phyloP scores from a whole-genome alignment of 2,329 filamentous ascomycete genomes.

The Boeremia exigua region DNA sequence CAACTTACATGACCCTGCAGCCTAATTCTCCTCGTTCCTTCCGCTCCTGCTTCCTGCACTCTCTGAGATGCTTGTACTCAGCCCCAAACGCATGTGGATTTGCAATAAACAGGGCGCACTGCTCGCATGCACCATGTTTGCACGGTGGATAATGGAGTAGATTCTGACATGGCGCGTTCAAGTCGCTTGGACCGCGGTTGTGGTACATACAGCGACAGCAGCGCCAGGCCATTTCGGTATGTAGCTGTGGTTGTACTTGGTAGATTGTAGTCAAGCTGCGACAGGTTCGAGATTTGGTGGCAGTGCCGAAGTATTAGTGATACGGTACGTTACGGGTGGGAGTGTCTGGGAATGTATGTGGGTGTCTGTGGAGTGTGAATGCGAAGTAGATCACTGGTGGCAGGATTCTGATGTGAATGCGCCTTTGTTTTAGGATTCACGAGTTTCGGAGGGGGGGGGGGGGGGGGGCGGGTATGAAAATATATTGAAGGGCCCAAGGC shows the following conservation, averaged over 20 bases:
- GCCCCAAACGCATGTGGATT: background rate
- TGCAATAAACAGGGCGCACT: background rate
- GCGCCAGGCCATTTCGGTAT: slow-evolving; percentile 7
- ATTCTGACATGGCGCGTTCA: slow-evolving; percentile 5
- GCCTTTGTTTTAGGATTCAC: too few relatives aligned
- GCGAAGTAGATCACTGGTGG: too few relatives aligned
- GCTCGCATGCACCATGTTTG: background rate
- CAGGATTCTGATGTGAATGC: too few relatives aligned
- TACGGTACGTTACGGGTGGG: background rate
- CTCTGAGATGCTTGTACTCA: background rate
- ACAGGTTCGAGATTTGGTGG: background rate
- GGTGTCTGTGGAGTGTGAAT: background rate
- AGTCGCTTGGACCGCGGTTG: slow-evolving; percentile 2
- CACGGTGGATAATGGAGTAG: background rate
- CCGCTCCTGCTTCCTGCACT: background rate
- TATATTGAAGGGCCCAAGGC: too few relatives aligned
- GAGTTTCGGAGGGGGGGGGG: too few relatives aligned
- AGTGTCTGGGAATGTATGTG: background rate
- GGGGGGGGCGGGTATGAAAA: too few relatives aligned
- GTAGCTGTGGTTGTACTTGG: background rate
- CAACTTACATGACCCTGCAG: too few relatives aligned
- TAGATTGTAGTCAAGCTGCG: too few relatives aligned
- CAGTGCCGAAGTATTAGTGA: too few relatives aligned
- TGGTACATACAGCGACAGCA: slow-evolving; percentile 5
- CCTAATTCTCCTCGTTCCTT: background rate